phyloP scores from a whole-genome alignment of 768 basidiomycete species.

The Lactarius akahatsu region DNA sequence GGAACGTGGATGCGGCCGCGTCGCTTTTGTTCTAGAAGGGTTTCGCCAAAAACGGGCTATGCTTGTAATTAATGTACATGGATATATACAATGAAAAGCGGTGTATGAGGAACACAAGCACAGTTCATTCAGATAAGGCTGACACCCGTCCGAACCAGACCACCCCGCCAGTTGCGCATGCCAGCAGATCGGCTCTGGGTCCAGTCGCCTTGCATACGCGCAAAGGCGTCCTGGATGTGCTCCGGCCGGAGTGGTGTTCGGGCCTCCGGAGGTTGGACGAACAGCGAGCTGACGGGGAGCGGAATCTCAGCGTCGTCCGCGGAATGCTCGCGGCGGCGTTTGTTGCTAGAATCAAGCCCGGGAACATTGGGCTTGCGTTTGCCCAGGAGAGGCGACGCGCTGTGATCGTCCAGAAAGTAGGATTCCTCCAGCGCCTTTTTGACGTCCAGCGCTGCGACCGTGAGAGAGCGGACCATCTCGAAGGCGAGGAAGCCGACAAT shows the following conservation, averaged over 20 bases:
- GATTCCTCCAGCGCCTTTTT: conserved; percentile 78
- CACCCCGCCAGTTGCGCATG: conserved; percentile 88
- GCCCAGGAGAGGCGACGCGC: conserved; percentile 58
- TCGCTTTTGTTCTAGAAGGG: conserved; percentile 71
- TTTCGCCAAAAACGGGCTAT: background rate
- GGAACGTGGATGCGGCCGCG: conserved; percentile 86
- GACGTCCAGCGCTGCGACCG: conserved; percentile 81
- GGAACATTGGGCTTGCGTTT: conserved; percentile 58
- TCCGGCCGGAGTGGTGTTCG: conserved; percentile 75
- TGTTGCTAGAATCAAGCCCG: conserved; percentile 38
- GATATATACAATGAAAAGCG: conserved; percentile 31
- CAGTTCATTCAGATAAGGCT: conserved; percentile 66
- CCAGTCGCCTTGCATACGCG: conserved; percentile 87
- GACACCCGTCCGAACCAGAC: conserved; percentile 74
- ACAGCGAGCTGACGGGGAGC: conserved; percentile 68
- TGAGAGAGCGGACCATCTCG: conserved; percentile 94
- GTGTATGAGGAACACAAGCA: conserved; percentile 15
- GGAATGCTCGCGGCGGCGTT: conserved; percentile 55
- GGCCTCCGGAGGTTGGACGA: conserved; percentile 79
- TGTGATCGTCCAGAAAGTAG: conserved; percentile 62
- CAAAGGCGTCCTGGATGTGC: conserved; percentile 89
- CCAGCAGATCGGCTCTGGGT: conserved; percentile 78
- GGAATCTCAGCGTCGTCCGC: conserved; percentile 62
- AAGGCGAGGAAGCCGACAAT: conserved; percentile 97
- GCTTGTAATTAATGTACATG: conserved; percentile 24